These are phyloP conservation scores for Yarrowia sp. DNA, from an alignment of 805 yeast species.

Conservation along the genomic window DNA sequence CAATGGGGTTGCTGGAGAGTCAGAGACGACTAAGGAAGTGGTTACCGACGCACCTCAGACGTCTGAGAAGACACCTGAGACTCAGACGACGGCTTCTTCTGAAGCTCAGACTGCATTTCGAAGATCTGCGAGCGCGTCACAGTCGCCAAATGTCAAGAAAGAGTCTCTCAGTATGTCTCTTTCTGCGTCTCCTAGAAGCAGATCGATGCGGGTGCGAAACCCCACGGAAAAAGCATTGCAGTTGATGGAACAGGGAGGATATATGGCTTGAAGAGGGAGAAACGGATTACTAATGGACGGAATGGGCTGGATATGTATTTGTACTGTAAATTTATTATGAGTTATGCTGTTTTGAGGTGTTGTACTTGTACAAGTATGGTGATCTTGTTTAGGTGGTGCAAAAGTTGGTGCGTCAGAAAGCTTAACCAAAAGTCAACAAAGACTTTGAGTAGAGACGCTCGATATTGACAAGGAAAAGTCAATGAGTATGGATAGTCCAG, in stretches of 20 bases:
- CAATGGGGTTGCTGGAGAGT: too few relatives aligned
- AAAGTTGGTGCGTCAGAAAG: not conserved
- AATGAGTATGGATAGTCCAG: too few relatives aligned
- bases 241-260: conserved; percentile 12
- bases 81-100: too few relatives aligned
- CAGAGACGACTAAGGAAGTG: too few relatives aligned
- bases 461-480: too few relatives aligned
- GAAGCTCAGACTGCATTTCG: too few relatives aligned
- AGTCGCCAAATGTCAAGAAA: conserved; percentile 4
- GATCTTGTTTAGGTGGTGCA: conserved; percentile 2
- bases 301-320: conserved; percentile 19
- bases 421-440: too few relatives aligned
- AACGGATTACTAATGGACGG: not conserved
- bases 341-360: not conserved
- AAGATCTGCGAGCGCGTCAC: too few relatives aligned
- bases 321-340: conserved; percentile 18
- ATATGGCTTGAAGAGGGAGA: not conserved
- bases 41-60: too few relatives aligned
- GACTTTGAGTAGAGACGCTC: too few relatives aligned
- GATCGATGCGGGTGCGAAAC: conserved; percentile 8
- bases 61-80: not conserved
- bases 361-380: not conserved
- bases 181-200: conserved; percentile 8
- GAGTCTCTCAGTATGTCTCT: not conserved
- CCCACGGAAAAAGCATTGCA: conserved; percentile 30